Evolutionary conservation across 2,329 filamentous ascomycete species (phyloP).

Genomic region (Phaeophleospora eucalypticola): DNA sequence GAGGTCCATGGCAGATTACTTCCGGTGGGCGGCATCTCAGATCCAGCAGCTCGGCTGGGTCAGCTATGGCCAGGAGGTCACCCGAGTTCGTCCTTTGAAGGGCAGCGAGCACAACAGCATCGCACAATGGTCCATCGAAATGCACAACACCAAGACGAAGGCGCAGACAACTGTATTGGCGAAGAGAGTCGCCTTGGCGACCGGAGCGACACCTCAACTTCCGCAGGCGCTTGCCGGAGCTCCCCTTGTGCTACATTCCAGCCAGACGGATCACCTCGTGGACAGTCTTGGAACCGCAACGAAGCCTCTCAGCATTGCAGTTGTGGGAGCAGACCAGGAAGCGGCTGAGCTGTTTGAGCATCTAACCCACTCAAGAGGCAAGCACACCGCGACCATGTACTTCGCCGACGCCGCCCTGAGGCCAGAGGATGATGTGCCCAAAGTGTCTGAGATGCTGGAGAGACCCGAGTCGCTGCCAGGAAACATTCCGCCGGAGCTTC

Average conservation of each 20-base stretch:
- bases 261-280: conserved; percentile 14
- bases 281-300: conserved; percentile 13
- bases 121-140: conserved; percentile 17
- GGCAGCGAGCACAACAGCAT: conserved; percentile 10
- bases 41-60: conserved; percentile 25
- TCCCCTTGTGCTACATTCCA: conserved; percentile 20
- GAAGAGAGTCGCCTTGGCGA: conserved; percentile 23
- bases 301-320: conserved; percentile 20
- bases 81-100: conserved; percentile 17
- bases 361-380: conserved; percentile 14
- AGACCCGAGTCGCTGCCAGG: conserved; percentile 8
- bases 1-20: conserved; percentile 25
- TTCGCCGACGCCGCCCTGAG: conserved; percentile 21
- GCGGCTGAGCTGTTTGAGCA: conserved; percentile 25
- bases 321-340: conserved; percentile 25
- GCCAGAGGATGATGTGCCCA: conserved; percentile 20
- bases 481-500: conserved; percentile 20
- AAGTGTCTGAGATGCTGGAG: conserved; percentile 14
- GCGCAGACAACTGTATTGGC: conserved; percentile 14
- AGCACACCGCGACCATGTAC: conserved; percentile 23
- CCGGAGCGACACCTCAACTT: conserved; percentile 19
- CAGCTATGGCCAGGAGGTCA: conserved; percentile 21
- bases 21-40: conserved; percentile 25
- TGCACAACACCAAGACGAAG: conserved; percentile 13
- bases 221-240: conserved; percentile 10